phyloP scores from a whole-genome alignment of 371 early-diverging fungal genomes.

The Lichtheimia corymbifera region DNA sequence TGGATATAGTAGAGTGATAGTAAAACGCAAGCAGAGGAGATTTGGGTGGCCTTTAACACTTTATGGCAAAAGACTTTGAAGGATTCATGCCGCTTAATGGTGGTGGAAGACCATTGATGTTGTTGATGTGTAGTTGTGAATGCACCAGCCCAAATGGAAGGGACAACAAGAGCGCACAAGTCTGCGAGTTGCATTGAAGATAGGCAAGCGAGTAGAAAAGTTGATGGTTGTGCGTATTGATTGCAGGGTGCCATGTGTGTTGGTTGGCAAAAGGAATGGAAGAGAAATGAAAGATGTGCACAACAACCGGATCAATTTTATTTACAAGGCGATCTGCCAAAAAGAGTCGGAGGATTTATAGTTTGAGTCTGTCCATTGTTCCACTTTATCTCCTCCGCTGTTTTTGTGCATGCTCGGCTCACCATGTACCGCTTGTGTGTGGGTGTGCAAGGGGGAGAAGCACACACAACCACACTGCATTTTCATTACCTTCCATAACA shows the following conservation, averaged over 20 bases:
- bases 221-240: too few species aligned
- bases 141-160: slow-evolving; percentile 48
- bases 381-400: not conserved
- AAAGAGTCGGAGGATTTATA: not conserved
- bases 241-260: too few species aligned
- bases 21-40: slow-evolving; percentile 42
- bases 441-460: too few species aligned
- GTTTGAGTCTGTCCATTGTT: not conserved
- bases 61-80: slow-evolving; percentile 52
- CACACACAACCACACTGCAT: too few species aligned
- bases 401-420: too few species aligned
- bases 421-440: too few species aligned
- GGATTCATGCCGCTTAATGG: slow-evolving; percentile 31
- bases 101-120: slow-evolving; percentile 6
- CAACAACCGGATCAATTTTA: not conserved
- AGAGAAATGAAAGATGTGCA: not conserved
- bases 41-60: slow-evolving; percentile 54
- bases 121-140: not conserved
- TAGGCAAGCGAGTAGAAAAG: slow-evolving; percentile 22
- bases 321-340: slow-evolving; percentile 4
- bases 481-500: too few species aligned
- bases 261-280: not conserved
- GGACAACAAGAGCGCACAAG: slow-evolving; percentile 46
- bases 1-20: slow-evolving; percentile 46
- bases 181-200: slow-evolving; percentile 40